Conservation (phyloP, 371 early-diverging fungal species). For the Coemansia sp. region DNA sequence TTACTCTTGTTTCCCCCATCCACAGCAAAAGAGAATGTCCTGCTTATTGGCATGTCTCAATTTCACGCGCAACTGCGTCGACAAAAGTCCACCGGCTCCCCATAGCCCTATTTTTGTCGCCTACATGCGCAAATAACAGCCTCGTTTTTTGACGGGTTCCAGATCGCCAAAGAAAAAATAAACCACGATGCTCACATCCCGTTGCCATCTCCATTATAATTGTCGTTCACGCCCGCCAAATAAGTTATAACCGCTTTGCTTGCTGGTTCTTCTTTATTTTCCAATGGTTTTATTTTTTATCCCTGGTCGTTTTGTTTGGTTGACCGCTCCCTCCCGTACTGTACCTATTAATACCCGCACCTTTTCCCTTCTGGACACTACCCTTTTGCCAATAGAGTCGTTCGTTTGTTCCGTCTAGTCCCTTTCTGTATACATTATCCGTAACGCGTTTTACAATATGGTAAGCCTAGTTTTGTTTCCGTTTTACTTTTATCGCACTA, state of each 20-base stretch:
- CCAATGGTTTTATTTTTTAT: slow-evolving; percentile 1
- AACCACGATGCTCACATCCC: background rate
- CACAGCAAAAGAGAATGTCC: background rate
- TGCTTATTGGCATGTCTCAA: background rate
- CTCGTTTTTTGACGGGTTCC: slow-evolving; percentile 9
- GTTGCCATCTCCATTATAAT: slow-evolving; percentile 18
- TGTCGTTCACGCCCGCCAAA: background rate
- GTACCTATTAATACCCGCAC: background rate
- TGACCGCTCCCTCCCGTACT: background rate
- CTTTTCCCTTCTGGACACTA: background rate
- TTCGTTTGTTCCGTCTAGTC: background rate
- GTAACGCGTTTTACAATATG: background rate
- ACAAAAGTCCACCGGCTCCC: slow-evolving; percentile 4
- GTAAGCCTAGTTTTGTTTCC: background rate
- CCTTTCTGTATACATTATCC: slow-evolving; percentile 1
- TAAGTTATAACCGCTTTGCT: background rate
- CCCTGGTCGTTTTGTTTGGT: background rate
- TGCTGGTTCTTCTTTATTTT: background rate
- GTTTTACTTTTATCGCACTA: background rate
- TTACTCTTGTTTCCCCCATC: slow-evolving; percentile 8
- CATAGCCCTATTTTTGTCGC: slow-evolving; percentile 2
- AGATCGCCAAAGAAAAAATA: slow-evolving; percentile 20
- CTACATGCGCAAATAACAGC: slow-evolving; percentile 3
- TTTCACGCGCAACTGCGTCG: slow-evolving; percentile 10
- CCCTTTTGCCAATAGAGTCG: background rate